Base-by-base conservation (phyloP, 352 stramenopile genomes). In the Pythium grandisporangium region DNA sequence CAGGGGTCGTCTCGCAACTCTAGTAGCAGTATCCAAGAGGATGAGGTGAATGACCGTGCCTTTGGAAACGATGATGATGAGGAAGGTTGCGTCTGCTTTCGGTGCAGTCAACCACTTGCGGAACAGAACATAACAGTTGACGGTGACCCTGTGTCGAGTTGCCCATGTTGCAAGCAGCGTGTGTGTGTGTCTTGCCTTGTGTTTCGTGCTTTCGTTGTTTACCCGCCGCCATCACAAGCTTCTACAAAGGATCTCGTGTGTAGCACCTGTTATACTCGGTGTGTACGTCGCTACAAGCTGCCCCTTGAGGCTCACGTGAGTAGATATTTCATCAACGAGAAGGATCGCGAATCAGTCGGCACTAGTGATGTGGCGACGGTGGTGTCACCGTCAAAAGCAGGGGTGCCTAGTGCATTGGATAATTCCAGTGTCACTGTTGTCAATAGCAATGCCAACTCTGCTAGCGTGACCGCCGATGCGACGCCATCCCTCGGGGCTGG, bases 131-230 rank as follows among this genome's bases (percentile, higher is more conserved):
- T n/a, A 2, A 30, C 8, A 7, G 19, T 45, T 24, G 19, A 22
- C 7, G 48, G 19, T 38, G 11, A 38, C 11, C 19, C 33, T 3
- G 21, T 27, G 2, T 38, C 48, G 3, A 42, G 45, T 22, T 71
- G 76, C 12, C 57, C 77, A 47, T 79, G 61, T 41, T 90, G 76
- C 34, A 58, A 85, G 23, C 69, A 87, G 57, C 70, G 64, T 21
- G 65, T 85, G 34, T 89, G 76, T 34, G 27, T 35, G 13, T 55
- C 64, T 12, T 90, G 76, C 50, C 52, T 72, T 25, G 23, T 63
- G 24, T 79, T 77, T 30, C 70, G 55, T 26, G 73, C 76, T n/a
- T 90, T 90, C 40, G 43, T 84, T n/a, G 57, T 67, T 30, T 86
- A 84, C 35, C 76, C 76, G 1, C 72, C 76, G 21, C 71, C 70